Percentiles rank a stretch among this genome's conserved stretches.
Evolutionary conservation across 371 early-diverging fungal species (phyloP).

Genomic region (Saksenaea vasiformis): DNA sequence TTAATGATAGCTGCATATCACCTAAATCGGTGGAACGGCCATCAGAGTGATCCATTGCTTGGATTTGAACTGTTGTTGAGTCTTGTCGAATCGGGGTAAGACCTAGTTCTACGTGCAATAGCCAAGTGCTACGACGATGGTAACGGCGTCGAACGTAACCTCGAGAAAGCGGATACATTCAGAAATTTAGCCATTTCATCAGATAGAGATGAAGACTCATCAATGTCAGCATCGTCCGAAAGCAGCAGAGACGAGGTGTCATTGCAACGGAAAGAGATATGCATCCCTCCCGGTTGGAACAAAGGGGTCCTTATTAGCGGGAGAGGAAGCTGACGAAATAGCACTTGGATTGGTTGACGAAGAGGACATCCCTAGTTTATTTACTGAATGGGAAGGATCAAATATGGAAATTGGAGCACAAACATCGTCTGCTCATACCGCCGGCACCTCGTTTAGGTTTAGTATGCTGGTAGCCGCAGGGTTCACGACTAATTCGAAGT

Average conservation of each 20-base stretch:
- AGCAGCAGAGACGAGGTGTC: too few relatives aligned
- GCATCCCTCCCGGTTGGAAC: not conserved
- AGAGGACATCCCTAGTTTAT: not conserved
- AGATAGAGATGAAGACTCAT: too few relatives aligned
- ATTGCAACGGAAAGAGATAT: not conserved
- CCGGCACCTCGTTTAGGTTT: too few relatives aligned
- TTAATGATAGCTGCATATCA: constrained; percentile 27
- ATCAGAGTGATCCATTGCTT: constrained; percentile 6
- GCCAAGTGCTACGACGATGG: constrained; percentile 29
- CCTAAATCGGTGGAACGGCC: constrained; percentile 19
- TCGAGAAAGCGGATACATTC: constrained; percentile 8
- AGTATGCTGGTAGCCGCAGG: too few relatives aligned
- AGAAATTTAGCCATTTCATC: constrained; percentile 8
- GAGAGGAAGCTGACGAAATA: not conserved
- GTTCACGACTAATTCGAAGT: too few relatives aligned
- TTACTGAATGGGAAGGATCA: not conserved
- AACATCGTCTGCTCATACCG: too few relatives aligned
- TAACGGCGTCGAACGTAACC: constrained; percentile 19
- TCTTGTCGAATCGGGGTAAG: constrained; percentile 15
- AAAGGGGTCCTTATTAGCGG: not conserved
- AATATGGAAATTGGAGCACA: too few relatives aligned
- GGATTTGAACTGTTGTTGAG: constrained; percentile 16
- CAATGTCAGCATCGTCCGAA: too few relatives aligned
- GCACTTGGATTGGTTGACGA: not conserved
- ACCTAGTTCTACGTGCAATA: constrained; percentile 13